Conservation (phyloP, 108 stramenopile genomes). For the Aurantiochytrium sp. region DNA sequence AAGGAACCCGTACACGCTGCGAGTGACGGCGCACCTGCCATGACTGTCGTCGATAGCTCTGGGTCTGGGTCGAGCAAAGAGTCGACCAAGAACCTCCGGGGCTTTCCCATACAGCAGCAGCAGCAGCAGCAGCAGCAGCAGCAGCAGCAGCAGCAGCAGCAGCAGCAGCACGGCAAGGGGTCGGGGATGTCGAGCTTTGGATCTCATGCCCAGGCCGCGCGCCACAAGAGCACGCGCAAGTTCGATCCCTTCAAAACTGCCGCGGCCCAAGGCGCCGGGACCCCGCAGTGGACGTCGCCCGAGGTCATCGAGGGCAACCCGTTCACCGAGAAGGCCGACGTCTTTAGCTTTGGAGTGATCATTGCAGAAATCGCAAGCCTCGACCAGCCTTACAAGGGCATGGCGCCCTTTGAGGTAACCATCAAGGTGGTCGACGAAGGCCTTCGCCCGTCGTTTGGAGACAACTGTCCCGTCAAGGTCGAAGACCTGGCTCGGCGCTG, state of each 20-base stretch:
- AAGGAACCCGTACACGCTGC: too few relatives aligned
- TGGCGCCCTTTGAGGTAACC: conserved; percentile 52
- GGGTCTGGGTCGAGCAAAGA: too few relatives aligned
- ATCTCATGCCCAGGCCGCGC: too few relatives aligned
- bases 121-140: too few relatives aligned
- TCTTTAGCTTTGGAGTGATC: conserved; percentile 58
- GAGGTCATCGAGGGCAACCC: conserved; percentile 54
- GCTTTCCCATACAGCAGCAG: too few relatives aligned
- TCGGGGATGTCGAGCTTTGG: too few relatives aligned
- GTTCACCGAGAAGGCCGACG: conserved; percentile 61
- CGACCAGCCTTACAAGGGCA: conserved; percentile 54
- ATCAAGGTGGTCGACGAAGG: not conserved
- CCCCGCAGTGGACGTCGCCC: conserved; percentile 63
- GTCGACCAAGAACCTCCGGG: too few relatives aligned
- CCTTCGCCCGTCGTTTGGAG: not conserved
- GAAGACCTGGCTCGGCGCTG: not conserved
- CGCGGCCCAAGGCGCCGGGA: conserved; percentile 33
- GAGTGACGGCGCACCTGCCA: too few relatives aligned
- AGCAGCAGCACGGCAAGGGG: too few relatives aligned
- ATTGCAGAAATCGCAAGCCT: conserved; percentile 54
- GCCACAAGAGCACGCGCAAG: not conserved
- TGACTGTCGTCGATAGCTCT: too few relatives aligned
- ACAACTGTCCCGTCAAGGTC: not conserved
- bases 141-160: too few relatives aligned
- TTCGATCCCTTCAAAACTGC: conserved; percentile 8